A percentile compares a stretch with the other conserved stretches of the same genome.
Evolutionary conservation across 176 grass and related monocot species (phyloP).

Genomic region (Musa schizocarpa): DNA sequence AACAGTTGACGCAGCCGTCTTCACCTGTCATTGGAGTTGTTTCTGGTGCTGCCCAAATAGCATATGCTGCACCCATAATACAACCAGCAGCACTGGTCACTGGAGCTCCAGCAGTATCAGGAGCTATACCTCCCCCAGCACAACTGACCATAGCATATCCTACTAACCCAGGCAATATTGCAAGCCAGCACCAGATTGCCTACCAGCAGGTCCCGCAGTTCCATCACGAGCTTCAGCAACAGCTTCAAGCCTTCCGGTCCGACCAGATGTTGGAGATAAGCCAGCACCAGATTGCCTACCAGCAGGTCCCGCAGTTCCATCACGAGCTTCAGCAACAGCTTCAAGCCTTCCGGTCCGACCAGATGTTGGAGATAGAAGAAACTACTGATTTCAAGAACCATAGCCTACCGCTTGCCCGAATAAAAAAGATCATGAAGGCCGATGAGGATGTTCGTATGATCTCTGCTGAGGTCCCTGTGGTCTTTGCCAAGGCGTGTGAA

Average conservation of each 20-base stretch:
- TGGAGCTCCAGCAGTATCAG: not conserved
- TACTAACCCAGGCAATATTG: not conserved
- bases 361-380: not conserved
- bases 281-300: not conserved
- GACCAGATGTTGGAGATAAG: too few relatives aligned
- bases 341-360: not conserved
- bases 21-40: constrained; percentile 8
- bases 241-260: not conserved
- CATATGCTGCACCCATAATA: not conserved
- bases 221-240: constrained; percentile 34
- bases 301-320: too few relatives aligned
- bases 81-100: not conserved
- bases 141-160: not conserved
- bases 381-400: not conserved
- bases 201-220: constrained; percentile 18
- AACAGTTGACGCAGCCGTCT: not conserved
- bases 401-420: not conserved
- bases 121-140: not conserved
- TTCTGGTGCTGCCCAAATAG: constrained; percentile 3
- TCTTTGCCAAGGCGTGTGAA: not conserved
- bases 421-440: not conserved
- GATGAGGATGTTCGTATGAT: not conserved
- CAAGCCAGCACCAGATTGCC: constrained; percentile 8
- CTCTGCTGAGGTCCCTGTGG: not conserved
- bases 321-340: not conserved